phyloP scores from a whole-genome alignment of 192 early-diverging fungal species.

The Chytriomyces sp. region DNA sequence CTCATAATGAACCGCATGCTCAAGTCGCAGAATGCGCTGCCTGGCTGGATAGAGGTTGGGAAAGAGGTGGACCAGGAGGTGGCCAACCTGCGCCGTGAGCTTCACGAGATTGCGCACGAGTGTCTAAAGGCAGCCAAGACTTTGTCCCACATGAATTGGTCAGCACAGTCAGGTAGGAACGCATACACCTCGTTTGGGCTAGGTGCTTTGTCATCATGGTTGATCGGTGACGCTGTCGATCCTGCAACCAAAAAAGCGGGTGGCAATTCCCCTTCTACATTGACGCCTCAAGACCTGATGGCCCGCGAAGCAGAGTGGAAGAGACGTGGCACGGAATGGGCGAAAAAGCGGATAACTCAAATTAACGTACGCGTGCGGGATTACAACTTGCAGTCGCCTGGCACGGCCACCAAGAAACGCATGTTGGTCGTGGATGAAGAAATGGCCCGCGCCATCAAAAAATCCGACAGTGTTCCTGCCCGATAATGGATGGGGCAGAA shows the following conservation, averaged over 20 bases:
- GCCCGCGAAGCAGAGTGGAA: conserved; percentile 13
- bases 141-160: too few species aligned
- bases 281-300: background rate
- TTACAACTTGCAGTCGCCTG: conserved; percentile 17
- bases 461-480: too few species aligned
- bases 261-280: background rate
- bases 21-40: conserved; percentile 42
- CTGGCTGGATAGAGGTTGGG: conserved; percentile 37
- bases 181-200: conserved; percentile 7
- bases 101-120: conserved; percentile 22
- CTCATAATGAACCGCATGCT: conserved; percentile 43
- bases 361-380: conserved; percentile 23
- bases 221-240: too few species aligned
- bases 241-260: background rate
- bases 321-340: conserved; percentile 27
- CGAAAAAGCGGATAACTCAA: conserved; percentile 19
- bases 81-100: conserved; percentile 32
- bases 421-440: conserved; percentile 1
- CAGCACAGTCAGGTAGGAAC: background rate
- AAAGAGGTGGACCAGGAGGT: conserved; percentile 43
- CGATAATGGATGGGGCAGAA: too few species aligned
- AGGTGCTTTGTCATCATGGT: too few species aligned
- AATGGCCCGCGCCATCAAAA: too few species aligned
- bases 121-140: background rate
- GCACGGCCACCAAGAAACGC: background rate